Percentiles rank a stretch among this genome's conserved stretches.
Conservation (phyloP, 2,329 filamentous ascomycete species). For the Monilinia laxa region DNA sequence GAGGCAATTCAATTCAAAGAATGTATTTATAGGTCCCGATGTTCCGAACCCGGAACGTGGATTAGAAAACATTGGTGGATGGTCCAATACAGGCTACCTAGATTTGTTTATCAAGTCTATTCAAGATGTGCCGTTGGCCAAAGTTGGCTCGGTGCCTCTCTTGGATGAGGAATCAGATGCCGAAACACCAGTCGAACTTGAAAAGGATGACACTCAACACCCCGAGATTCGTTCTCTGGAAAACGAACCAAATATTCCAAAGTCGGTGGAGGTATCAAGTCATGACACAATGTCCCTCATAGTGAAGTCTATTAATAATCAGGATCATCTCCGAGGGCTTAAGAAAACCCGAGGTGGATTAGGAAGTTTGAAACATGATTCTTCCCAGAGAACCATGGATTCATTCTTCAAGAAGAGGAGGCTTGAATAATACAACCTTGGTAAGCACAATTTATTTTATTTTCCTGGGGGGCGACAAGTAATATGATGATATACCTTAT, state of each 20-base stretch:
- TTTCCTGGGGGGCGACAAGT: constrained; percentile 29
- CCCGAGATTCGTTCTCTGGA: background rate
- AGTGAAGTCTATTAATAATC: constrained; percentile 65
- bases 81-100: constrained; percentile 65
- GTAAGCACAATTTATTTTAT: constrained; percentile 27
- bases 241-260: background rate
- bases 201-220: background rate
- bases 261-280: background rate
- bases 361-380: constrained; percentile 73
- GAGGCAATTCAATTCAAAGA: constrained; percentile 47
- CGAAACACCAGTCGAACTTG: too few species aligned
- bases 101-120: constrained; percentile 36
- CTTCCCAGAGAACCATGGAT: constrained; percentile 71
- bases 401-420: constrained; percentile 69
- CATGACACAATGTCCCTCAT: constrained; percentile 45
- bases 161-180: background rate
- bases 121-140: background rate
- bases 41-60: constrained; percentile 42
- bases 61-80: constrained; percentile 54
- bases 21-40: constrained; percentile 44
- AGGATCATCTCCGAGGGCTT: constrained; percentile 68
- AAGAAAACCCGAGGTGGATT: constrained; percentile 82
- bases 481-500: constrained; percentile 69
- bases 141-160: constrained; percentile 12
- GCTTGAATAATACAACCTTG: constrained; percentile 24